A percentile compares a stretch with the other conserved stretches of the same genome.
Conservation (phyloP, 345 rosid species). For the Crucihimalaya himalaica region DNA sequence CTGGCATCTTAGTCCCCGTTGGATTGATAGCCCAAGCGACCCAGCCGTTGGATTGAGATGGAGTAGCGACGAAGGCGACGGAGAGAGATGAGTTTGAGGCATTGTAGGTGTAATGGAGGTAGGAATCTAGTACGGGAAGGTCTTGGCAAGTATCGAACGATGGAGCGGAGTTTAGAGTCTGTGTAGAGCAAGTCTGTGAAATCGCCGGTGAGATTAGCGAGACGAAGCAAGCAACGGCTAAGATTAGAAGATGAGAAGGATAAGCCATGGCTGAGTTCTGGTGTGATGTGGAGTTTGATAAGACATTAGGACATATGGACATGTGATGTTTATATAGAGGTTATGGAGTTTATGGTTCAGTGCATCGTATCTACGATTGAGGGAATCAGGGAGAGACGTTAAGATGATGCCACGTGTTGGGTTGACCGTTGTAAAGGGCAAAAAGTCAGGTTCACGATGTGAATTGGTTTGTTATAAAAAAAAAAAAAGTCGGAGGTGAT, state of each 20-base stretch:
- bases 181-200: conserved; percentile 59
- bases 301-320: background rate
- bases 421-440: conserved; percentile 12
- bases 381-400: background rate
- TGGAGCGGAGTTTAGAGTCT: conserved; percentile 36
- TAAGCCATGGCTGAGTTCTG: conserved; percentile 18
- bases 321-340: conserved; percentile 28
- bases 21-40: conserved; percentile 83
- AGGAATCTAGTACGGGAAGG: conserved; percentile 52
- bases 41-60: conserved; percentile 60
- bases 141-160: conserved; percentile 49
- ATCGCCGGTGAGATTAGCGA: conserved; percentile 46
- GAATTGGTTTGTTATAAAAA: background rate
- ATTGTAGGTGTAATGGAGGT: conserved; percentile 74
- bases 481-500: conserved; percentile 8
- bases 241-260: conserved; percentile 8
- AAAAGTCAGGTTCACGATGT: conserved; percentile 32
- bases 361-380: conserved; percentile 7
- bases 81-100: conserved; percentile 73
- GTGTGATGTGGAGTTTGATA: conserved; percentile 8
- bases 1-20: conserved; percentile 51
- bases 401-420: conserved; percentile 34
- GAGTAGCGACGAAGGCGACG: conserved; percentile 67
- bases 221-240: conserved; percentile 29
- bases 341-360: conserved; percentile 23